A percentile compares a stretch with the other conserved stretches of the same genome.
Conservation (phyloP, 345 rosid genomes). For the Salix brachista region DNA sequence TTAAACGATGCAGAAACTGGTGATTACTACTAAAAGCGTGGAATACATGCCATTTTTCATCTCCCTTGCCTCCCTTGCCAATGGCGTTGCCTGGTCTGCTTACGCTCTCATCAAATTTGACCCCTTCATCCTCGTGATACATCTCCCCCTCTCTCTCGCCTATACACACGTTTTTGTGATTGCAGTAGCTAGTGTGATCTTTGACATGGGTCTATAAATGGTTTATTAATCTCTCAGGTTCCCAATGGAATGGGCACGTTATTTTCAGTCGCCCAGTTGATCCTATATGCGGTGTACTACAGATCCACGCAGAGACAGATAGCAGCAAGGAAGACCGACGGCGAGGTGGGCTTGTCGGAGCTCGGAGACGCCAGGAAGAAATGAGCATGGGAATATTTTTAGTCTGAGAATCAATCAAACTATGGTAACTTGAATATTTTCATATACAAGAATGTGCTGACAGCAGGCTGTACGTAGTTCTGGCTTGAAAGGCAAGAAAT, state of each 20-base stretch:
- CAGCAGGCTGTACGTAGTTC: no score
- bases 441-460: no score
- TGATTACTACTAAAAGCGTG: conserved; percentile 73
- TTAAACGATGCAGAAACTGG: conserved; percentile 57
- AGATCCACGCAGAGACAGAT: conserved; percentile 50
- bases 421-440: no score
- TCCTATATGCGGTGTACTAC: conserved; percentile 56
- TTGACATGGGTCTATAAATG: neutral
- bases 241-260: conserved; percentile 75
- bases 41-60: conserved; percentile 84
- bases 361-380: neutral
- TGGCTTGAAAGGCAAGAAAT: no score
- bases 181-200: neutral
- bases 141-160: neutral
- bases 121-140: conserved; percentile 54
- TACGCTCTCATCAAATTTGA: conserved; percentile 73
- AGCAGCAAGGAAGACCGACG: conserved; percentile 39
- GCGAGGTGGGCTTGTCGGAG: conserved; percentile 34
- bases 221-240: conserved; percentile 26
- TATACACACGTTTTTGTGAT: neutral
- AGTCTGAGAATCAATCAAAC: no score
- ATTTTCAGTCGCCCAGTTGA: conserved; percentile 51
- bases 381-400: no score
- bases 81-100: conserved; percentile 62
- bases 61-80: conserved; percentile 65